These are phyloP conservation scores for Crucibulum parvulum DNA, from an alignment of 1,284 basidiomycete genomes.

Conservation along the genomic window DNA sequence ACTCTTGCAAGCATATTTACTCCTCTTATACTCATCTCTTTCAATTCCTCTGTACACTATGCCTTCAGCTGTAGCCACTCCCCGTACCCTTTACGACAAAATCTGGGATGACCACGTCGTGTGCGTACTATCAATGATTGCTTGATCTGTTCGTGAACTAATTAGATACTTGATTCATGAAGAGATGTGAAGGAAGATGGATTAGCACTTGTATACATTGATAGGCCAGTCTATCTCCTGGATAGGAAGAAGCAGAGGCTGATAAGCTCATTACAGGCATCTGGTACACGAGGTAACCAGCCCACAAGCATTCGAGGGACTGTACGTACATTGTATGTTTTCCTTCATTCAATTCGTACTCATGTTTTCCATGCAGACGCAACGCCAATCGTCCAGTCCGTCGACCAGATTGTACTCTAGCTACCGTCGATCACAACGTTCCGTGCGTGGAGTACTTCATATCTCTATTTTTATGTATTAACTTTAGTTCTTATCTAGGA, in stretches of 20 bases:
- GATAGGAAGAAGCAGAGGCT: not conserved
- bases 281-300: conserved; percentile 97
- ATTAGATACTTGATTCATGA: conserved; percentile 1
- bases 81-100: conserved; percentile 93
- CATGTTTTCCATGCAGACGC: conserved; percentile 54
- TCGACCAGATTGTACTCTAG: conserved; percentile 92
- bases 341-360: conserved; percentile 7
- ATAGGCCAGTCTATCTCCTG: conserved; percentile 63
- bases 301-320: conserved; percentile 95
- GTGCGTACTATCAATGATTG: conserved; percentile 49
- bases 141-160: not conserved
- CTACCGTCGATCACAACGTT: conserved; percentile 95
- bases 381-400: conserved; percentile 86
- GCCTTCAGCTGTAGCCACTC: conserved; percentile 62
- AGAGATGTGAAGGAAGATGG: conserved; percentile 84
- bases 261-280: conserved; percentile 60
- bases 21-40: conserved; percentile 1
- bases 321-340: conserved; percentile 55
- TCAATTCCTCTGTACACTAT: conserved; percentile 37
- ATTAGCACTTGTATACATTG: conserved; percentile 91
- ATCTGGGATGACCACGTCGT: conserved; percentile 97
- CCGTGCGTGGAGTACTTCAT: conserved; percentile 69
- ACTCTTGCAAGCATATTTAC: no score
- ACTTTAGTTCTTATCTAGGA: conserved; percentile 54
- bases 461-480: not conserved